These are phyloP conservation scores for Yamadazyma phyllophila DNA, from an alignment of 805 yeast genomes.

Conservation along the genomic window DNA sequence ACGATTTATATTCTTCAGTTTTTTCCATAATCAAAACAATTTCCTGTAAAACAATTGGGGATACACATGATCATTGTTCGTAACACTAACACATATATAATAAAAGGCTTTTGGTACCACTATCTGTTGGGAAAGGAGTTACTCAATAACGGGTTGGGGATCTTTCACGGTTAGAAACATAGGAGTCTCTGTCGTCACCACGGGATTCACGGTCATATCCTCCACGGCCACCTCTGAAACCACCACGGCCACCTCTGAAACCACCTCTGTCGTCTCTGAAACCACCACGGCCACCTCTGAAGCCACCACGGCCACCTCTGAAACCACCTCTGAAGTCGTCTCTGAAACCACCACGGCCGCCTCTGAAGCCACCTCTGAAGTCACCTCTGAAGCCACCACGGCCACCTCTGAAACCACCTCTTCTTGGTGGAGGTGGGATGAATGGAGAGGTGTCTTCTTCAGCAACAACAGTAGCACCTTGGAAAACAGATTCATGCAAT, in stretches of 20 bases:
- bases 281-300: conserved; percentile 33
- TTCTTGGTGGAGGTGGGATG: conserved; percentile 50
- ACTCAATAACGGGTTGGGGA: conserved; percentile 69
- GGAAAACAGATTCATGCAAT: conserved; percentile 68
- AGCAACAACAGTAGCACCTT: conserved; percentile 66
- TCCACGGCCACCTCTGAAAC: conserved; percentile 35
- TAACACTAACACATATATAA: conserved; percentile 8
- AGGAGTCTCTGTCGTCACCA: conserved; percentile 32
- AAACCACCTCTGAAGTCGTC: conserved; percentile 32
- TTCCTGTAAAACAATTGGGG: conserved; percentile 1
- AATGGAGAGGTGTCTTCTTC: conserved; percentile 75
- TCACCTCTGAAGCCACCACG: conserved; percentile 32
- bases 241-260: conserved; percentile 35
- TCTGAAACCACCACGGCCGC: conserved; percentile 27
- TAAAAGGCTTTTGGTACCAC: conserved; percentile 2
- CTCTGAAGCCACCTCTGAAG: conserved; percentile 39
- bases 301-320: conserved; percentile 37
- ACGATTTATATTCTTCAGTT: conserved; percentile 7
- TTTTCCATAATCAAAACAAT: conserved; percentile 1
- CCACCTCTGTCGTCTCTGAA: conserved; percentile 34
- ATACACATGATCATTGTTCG: conserved; percentile 7
- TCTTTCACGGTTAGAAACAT: conserved; percentile 45
- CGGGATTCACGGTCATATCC: conserved; percentile 10
- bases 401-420: conserved; percentile 20
- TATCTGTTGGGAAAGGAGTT: not conserved